Base-by-base conservation (phyloP, 179 eudicot species). In the Beta lomatogona region DNA sequence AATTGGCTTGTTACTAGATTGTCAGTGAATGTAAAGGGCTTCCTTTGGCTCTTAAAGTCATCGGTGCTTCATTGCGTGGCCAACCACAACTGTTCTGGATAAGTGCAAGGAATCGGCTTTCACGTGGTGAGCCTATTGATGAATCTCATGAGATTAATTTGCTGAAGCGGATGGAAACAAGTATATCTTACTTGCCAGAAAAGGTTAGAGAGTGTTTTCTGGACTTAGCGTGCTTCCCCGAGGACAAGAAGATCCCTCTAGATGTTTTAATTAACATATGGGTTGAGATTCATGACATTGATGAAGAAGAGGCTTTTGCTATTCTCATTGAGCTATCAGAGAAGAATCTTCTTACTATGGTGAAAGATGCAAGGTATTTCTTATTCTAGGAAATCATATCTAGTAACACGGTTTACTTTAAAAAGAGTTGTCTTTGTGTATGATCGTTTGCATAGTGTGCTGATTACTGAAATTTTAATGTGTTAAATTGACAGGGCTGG, bases 151-250 rank as follows among this genome's bases (percentile, higher is more conserved):
- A 94, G 83, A 52, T 75, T 54, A 92, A 90, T 75, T 75, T 94
- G 84, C 91, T 94, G 1, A 89, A 90, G 70, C 86, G 93, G 52
- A 85, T 94, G 98, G 91, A 91, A 81, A 71, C 89, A 41, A 94
- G 97, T 75, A 84, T 93, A n/a, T 88, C 87, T 50, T 83, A 67
- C 84, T 83, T 94, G 85, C 81, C 90, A 0, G 88, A 80, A 58
- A 93, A 88, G 88, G 94, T 92, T n/a, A 89, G 89, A 75, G 92
- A 92, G 69, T 93, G 98, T 86, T 94, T 94, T 86, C 75, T 94
- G 88, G 98, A 94, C 86, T 81, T 94, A 80, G 97, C 93, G 75
- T 85, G 91, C 69, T 94, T 94, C 66, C 98, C 97, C 0, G 98
- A 94, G 83, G 98, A 93, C 83, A 91, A 84, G 81, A 92, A 85